These are phyloP conservation scores for Dalbergia cochinchinensis DNA, from an alignment of 306 rosid genomes.

Conservation along the genomic window DNA sequence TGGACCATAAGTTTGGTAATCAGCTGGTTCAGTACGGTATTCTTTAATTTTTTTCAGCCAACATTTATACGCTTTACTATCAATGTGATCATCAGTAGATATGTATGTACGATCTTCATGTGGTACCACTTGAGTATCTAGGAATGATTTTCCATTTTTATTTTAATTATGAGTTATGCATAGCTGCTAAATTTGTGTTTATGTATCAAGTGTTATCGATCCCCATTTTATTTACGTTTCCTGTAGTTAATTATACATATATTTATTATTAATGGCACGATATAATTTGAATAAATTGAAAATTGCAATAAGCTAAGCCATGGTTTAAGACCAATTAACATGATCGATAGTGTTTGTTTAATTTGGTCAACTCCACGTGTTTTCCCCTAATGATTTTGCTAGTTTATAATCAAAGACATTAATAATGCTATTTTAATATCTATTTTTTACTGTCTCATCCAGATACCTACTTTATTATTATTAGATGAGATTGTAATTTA, in stretches of 20 bases:
- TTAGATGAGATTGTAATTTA: too few species aligned
- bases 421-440: too few species aligned
- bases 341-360: background rate
- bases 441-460: too few species aligned
- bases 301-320: slow-evolving; percentile 7
- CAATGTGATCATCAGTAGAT: too few species aligned
- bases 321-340: slow-evolving; percentile 32
- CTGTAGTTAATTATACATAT: background rate
- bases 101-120: background rate
- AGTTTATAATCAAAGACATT: background rate
- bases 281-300: slow-evolving; percentile 6
- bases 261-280: background rate
- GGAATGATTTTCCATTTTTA: background rate
- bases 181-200: background rate
- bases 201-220: background rate
- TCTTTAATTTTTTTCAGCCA: too few species aligned
- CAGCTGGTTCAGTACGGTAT: too few species aligned
- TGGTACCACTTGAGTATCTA: background rate
- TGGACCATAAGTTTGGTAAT: too few species aligned
- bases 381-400: slow-evolving; percentile 9
- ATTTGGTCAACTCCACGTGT: slow-evolving; percentile 26
- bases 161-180: background rate
- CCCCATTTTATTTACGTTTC: background rate
- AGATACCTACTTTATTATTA: too few species aligned
- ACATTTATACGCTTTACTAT: too few species aligned